phyloP scores from a whole-genome alignment of 108 stramenopile species.

The Cyclotella kingstonii region DNA sequence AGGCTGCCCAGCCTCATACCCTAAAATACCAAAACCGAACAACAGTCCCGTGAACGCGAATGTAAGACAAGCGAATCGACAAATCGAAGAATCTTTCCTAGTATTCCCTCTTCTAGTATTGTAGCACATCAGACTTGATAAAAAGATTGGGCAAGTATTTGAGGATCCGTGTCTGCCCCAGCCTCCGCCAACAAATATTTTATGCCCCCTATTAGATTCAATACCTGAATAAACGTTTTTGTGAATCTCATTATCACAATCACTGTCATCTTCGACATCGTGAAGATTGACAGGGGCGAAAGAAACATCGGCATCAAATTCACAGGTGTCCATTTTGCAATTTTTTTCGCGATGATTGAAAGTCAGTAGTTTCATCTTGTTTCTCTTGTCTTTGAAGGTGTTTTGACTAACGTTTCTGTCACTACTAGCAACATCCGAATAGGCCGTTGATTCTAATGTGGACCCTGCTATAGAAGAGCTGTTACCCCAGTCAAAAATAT shows the following conservation, averaged over 20 bases:
- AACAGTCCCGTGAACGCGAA: constrained; percentile 2
- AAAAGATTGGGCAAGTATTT: neutral
- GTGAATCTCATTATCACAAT: constrained; percentile 3
- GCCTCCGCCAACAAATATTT: constrained; percentile 12
- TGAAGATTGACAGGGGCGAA: constrained; percentile 20
- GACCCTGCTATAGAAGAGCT: neutral
- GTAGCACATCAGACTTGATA: neutral
- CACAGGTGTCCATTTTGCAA: constrained; percentile 1
- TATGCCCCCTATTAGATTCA: neutral
- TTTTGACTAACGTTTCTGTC: neutral
- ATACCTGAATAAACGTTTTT: neutral
- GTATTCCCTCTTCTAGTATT: neutral
- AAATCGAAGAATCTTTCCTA: neutral
- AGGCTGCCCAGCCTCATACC: constrained; percentile 23
- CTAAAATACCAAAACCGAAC: constrained; percentile 11
- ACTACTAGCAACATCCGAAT: neutral
- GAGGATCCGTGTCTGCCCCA: constrained; percentile 19
- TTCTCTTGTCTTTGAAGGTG: neutral
- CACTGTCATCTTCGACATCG: constrained; percentile 6
- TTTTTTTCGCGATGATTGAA: neutral
- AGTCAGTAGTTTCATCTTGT: neutral
- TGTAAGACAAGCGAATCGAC: neutral
- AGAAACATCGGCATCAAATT: constrained; percentile 9
- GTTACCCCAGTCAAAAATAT: constrained; percentile 14
- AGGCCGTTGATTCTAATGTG: too few species aligned